Evolutionary conservation across 768 basidiomycete genomes (phyloP), one percentile per base, ranked within the genome.

Genomic region (Hysterangium stoloniferum): DNA sequence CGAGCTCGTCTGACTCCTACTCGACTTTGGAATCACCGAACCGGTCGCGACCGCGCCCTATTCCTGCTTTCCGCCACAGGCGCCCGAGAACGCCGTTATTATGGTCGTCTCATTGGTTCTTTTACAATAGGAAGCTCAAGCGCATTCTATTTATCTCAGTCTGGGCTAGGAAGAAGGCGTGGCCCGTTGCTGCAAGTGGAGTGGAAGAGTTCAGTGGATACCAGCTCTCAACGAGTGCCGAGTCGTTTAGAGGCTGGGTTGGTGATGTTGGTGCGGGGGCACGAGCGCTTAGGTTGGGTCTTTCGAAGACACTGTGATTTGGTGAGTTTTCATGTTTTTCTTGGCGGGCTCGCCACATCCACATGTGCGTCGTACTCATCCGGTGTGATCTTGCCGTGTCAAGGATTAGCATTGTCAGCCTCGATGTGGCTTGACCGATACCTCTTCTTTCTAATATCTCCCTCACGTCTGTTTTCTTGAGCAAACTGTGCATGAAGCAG

Each of bases 81-180:
- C 72, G 71, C 56, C 68, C 77, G 49, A 60, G 77, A 47, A 78
- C 76, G 61, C 77, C 90, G 4, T 69, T 97, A 52, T 74, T 97
- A 6, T 98, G 94, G 94, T 93, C 89, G 29, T 90, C 89, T 9
- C 90, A 95, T 64, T 95, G 91, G 84, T 97, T 98, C 74, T 95
- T 98, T 71, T 72, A 91, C 60, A 95, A 93, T 73, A 78, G 85
- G 60, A 94, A 91, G 71, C 70, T 82, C 68, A 96, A 94, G 71
- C 82, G 94, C 19, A 80, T 97, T 59, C 68, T 98, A 49, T 97
- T 95, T 69, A 77, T 96, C 52, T 86, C 90, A 1, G 82, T 91
- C 19, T 96, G 92, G 90, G 90, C 93, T 6, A 78, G 85, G 37
- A 83, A 84, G 28, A 77, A 75, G 59, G 17, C 68, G 71, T 52